Evolutionary conservation across 164 flowering plant species (phyloP).

Genomic region (Vitis cinerea): DNA sequence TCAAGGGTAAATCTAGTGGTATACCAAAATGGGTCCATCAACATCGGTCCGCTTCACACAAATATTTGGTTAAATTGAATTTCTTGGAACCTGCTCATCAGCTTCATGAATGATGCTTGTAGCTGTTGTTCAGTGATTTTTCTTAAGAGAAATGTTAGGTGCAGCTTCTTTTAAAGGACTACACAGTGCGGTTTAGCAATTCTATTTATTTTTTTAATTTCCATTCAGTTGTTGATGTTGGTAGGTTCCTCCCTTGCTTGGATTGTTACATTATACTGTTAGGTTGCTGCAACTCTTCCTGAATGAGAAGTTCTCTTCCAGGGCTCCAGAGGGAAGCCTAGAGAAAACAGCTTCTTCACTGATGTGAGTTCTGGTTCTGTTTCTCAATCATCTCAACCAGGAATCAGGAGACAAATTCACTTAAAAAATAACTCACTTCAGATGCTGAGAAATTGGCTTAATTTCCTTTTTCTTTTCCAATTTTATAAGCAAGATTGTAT

Average conservation of each 20-base stretch:
- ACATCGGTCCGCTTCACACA: conserved; percentile 80
- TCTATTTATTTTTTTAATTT: not conserved
- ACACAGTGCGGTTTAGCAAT: no score
- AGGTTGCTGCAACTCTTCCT: conserved; percentile 72
- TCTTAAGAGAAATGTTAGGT: no score
- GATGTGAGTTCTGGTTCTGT: conserved; percentile 26
- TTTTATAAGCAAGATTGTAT: no score
- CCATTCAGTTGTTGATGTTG: conserved; percentile 7
- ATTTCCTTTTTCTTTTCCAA: no score
- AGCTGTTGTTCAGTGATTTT: no score
- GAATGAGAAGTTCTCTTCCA: conserved; percentile 49
- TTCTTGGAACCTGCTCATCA: not conserved
- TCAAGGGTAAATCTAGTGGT: conserved; percentile 70
- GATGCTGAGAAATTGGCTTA: no score
- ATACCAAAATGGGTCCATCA: conserved; percentile 69
- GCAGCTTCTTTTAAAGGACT: no score
- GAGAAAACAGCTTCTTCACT: conserved; percentile 52
- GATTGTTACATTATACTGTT: conserved; percentile 71
- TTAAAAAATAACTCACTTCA: no score
- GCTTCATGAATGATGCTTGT: no score
- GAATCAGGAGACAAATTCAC: no score
- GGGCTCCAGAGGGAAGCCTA: conserved; percentile 38
- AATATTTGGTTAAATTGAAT: conserved; percentile 61
- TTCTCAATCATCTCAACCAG: no score
- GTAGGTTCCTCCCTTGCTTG: conserved; percentile 82